Evolutionary conservation across 2,329 filamentous ascomycete genomes (phyloP), one percentile per base, ranked within the genome.

Genomic region (Ciborinia camelliae): DNA sequence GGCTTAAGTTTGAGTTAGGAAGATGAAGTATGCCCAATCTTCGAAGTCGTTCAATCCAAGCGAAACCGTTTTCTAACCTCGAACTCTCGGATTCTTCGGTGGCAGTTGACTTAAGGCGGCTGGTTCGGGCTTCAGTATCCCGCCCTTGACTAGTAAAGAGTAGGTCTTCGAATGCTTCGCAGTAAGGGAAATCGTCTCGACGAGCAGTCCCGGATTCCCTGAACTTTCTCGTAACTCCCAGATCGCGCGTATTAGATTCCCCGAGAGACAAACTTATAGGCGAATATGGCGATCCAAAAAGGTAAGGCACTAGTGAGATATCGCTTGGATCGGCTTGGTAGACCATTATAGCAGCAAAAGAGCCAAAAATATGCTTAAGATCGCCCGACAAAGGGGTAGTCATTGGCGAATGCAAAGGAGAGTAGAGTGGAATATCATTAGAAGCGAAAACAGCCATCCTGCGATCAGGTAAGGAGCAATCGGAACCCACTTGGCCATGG

Each of bases 331-430:
- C 39, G n/a, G n/a, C 53, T 23, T 26, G 30, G 59, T 54, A 52
- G 30, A 62, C 43, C 12, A 58, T 37, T 14, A 48, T 12, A 23
- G 62, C 41, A 50, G 41, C 32, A 12, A 48, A 47, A 41, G 52
- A 55, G 20, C 51, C 41, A 28, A 63, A 20, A 26, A 32, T 57
- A n/a, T 57, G 50, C 30, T 69, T 69, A 26, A 74, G 61, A 20
- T 71, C 62, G 14, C 70, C 68, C 48, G 68, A 68, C 2, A 68
- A 90, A 96, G n/a, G 92, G 97, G 64, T 88, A 91, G 68, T 92
- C 92, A 18, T 43, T 41, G 59, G 41, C 26, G 62, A 39, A 43
- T 48, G 41, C 8, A 59, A 20, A 30, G 69, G 68, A 37, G 71
- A 72, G 47, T 72, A 75, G 4, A 75, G 63, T 23, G 72, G 73